phyloP scores from a whole-genome alignment of 345 rosid genomes.

The Ceriops zippeliana region DNA sequence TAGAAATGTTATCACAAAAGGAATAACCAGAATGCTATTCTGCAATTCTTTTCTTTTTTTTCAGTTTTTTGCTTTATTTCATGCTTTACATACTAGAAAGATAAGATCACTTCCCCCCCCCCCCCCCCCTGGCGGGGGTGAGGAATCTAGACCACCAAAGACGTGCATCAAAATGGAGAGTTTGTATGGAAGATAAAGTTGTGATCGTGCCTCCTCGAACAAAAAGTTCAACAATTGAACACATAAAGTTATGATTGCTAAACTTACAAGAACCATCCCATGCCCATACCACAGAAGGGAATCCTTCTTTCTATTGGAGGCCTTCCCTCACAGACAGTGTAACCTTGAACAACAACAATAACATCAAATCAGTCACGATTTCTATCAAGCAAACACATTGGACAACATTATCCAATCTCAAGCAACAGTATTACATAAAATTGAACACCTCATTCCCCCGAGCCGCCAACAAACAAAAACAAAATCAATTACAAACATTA shows the following conservation, averaged over 20 bases:
- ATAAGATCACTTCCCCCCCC: too few species aligned
- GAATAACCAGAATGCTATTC: too few species aligned
- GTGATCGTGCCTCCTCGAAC: background rate
- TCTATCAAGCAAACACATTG: background rate
- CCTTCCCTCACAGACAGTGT: constrained; percentile 48
- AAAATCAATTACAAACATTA: background rate
- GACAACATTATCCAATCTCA: background rate
- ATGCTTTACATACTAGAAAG: too few species aligned
- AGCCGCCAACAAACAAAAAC: background rate
- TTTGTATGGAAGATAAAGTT: background rate
- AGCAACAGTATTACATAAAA: background rate
- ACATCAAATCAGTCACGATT: background rate
- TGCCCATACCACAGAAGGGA: constrained; percentile 84
- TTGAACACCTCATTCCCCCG: background rate
- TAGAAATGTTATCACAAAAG: background rate
- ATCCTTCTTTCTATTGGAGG: constrained; percentile 47
- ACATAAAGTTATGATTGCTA: background rate
- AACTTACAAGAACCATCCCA: constrained; percentile 91
- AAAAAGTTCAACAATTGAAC: background rate
- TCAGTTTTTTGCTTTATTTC: too few species aligned
- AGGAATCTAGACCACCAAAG: too few species aligned
- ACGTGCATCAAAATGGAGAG: too few species aligned
- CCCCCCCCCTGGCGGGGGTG: too few species aligned
- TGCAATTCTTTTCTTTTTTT: too few species aligned
- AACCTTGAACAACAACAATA: constrained; percentile 40